Evolutionary conservation across 2,329 filamentous ascomycete species (phyloP).

Genomic region (Trichoderma sp.): DNA sequence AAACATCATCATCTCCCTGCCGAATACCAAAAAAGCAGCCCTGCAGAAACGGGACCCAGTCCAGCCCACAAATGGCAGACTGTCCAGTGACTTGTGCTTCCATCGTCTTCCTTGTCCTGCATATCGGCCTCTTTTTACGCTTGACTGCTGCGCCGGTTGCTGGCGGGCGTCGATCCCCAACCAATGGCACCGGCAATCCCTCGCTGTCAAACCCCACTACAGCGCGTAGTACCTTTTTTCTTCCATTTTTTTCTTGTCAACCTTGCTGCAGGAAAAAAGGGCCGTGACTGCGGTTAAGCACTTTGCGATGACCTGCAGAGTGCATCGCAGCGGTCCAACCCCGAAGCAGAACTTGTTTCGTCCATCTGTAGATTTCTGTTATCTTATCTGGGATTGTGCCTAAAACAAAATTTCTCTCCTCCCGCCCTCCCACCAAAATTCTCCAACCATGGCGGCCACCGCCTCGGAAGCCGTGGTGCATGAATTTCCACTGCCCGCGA

Average conservation of each 20-base stretch:
- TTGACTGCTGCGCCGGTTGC: not conserved
- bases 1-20: not conserved
- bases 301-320: conserved; percentile 16
- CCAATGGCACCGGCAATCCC: not conserved
- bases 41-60: not conserved
- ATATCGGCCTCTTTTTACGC: not conserved
- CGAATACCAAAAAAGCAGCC: not conserved
- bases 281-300: not conserved
- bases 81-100: not conserved
- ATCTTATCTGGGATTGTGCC: not conserved
- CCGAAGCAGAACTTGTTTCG: not conserved
- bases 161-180: not conserved
- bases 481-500: conserved; percentile 58
- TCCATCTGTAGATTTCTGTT: not conserved
- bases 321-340: conserved; percentile 13
- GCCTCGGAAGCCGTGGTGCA: conserved; percentile 19
- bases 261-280: conserved; percentile 7
- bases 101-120: conserved; percentile 1
- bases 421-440: not conserved
- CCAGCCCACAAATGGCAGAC: conserved; percentile 1
- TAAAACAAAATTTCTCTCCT: not conserved
- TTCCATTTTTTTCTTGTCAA: not conserved
- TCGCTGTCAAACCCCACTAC: not conserved
- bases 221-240: not conserved
- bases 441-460: conserved; percentile 6